Evolutionary conservation across 2,329 filamentous ascomycete genomes (phyloP), one percentile per base, ranked within the genome.

Genomic region (Phaeomoniella chlamydospora): DNA sequence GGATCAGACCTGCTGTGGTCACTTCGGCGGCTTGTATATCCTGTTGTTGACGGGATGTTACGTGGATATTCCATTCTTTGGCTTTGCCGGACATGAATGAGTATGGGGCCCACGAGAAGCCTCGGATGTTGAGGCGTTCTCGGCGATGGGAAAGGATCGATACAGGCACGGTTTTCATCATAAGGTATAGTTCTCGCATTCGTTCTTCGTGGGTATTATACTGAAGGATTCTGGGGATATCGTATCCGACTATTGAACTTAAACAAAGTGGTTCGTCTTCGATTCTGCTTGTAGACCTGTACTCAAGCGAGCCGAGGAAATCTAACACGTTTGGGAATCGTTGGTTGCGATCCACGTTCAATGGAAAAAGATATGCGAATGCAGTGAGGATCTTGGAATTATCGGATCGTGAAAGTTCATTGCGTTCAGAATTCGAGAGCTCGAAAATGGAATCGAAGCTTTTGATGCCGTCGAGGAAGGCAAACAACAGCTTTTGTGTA

Each of bases 211-310:
- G n/a, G n/a, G n/a, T n/a, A n/a, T n/a, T n/a, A n/a, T n/a, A n/a
- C n/a, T n/a, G n/a, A n/a, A n/a, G n/a, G n/a, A n/a, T n/a, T n/a
- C 13, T 15, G 5, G 30, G 10, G 13, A 30, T 17, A 31, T 37
- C 35, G 6, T 17, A 17, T 2, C 35, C 35, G 9, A 37, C 29
- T 4, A 37, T n/a, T 3, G 17, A 19, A 4, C 29, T 17, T 6
- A 37, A 15, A 18, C 35, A 37, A 13, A 37, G 17, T 18, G 35
- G 15, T 19, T 37, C 35, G 30, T 37, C 35, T 11, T 30, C 13
- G 26, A 2, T 11, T 9, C 19, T 18, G 29, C 35, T 37, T 3
- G 30, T 37, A n/a, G 3, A n/a, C 9, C 35, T 13, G 14, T 3
- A 34, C 29, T 34, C 29, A 14, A 29, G 31, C n/a, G 35, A 29